Conservation (phyloP, 2,329 filamentous ascomycete genomes). For the Dactylellina leptospora region DNA sequence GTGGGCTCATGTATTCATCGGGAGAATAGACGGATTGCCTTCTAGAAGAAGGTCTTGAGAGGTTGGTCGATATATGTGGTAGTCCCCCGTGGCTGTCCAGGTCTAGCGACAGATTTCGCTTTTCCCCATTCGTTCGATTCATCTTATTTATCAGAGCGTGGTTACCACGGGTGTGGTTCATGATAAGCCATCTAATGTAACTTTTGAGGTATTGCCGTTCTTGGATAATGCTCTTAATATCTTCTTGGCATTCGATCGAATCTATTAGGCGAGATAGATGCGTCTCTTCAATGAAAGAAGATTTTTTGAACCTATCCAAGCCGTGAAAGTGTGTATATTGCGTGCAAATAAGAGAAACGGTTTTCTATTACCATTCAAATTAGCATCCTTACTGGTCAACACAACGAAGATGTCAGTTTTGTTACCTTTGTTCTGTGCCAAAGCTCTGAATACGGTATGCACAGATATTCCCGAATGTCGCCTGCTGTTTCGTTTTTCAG, state of each 20-base stretch:
- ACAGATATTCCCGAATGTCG: constrained; percentile 43
- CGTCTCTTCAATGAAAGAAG: constrained; percentile 43
- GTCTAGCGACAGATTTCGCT: constrained; percentile 28
- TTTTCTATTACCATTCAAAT: constrained; percentile 30
- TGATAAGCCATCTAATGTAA: constrained; percentile 51
- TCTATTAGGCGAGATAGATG: constrained; percentile 47
- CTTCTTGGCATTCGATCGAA: constrained; percentile 34
- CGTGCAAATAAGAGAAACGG: constrained; percentile 49
- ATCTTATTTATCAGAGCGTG: constrained; percentile 48
- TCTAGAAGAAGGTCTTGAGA: constrained; percentile 40
- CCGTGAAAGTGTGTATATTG: constrained; percentile 39
- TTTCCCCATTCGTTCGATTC: constrained; percentile 25
- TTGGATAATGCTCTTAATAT: constrained; percentile 41
- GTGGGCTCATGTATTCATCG: constrained; percentile 28
- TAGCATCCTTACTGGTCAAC: not conserved
- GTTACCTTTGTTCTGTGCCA: constrained; percentile 52
- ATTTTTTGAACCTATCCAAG: constrained; percentile 50
- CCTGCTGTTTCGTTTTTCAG: constrained; percentile 49
- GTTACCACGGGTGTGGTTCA: constrained; percentile 51
- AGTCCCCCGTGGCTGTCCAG: constrained; percentile 6
- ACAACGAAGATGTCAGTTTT: not conserved
- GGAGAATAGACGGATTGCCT: constrained; percentile 45
- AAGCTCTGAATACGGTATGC: constrained; percentile 38
- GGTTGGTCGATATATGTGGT: not conserved
- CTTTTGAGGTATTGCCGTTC: constrained; percentile 46